phyloP scores from a whole-genome alignment of 2,329 filamentous ascomycete species.

The Colletotrichum sp. region DNA sequence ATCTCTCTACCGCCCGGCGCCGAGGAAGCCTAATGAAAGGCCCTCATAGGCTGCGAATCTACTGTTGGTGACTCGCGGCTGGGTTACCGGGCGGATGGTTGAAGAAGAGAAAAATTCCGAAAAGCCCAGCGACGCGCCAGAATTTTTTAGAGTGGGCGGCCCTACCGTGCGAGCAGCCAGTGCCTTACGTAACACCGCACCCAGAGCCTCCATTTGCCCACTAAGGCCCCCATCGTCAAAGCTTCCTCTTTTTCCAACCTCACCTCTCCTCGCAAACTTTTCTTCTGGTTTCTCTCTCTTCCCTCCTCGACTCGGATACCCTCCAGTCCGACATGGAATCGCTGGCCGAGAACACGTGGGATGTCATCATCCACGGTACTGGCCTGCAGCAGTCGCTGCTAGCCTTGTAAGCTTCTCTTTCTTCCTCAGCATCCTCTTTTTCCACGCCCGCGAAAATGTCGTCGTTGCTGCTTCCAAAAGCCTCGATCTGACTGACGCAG shows the following conservation, averaged over 20 bases:
- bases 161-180: slow-evolving; percentile 19
- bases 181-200: neutral
- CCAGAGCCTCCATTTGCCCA: slow-evolving; percentile 12
- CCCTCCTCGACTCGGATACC: neutral
- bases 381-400: slow-evolving; percentile 80
- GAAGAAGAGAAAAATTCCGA: slow-evolving; percentile 31
- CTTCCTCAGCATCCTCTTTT: slow-evolving; percentile 29
- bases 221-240: slow-evolving; percentile 14
- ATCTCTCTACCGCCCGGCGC: slow-evolving; percentile 64
- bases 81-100: slow-evolving; percentile 42
- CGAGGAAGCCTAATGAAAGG: slow-evolving; percentile 61
- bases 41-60: slow-evolving; percentile 33
- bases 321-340: slow-evolving; percentile 65
- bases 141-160: slow-evolving; percentile 8
- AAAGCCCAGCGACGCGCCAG: neutral
- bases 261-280: slow-evolving; percentile 15
- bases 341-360: slow-evolving; percentile 75
- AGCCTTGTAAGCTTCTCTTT: slow-evolving; percentile 66
- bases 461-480: slow-evolving; percentile 18
- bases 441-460: neutral
- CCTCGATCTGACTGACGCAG: slow-evolving; percentile 75
- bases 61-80: slow-evolving; percentile 24
- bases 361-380: slow-evolving; percentile 80
- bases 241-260: slow-evolving; percentile 21
- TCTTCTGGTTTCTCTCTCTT: neutral